A percentile compares a stretch with the other conserved stretches of the same genome.
These are phyloP conservation scores for Pyrenochaeta sp. DNA, from an alignment of 2,329 filamentous ascomycete species.

Conservation along the genomic window DNA sequence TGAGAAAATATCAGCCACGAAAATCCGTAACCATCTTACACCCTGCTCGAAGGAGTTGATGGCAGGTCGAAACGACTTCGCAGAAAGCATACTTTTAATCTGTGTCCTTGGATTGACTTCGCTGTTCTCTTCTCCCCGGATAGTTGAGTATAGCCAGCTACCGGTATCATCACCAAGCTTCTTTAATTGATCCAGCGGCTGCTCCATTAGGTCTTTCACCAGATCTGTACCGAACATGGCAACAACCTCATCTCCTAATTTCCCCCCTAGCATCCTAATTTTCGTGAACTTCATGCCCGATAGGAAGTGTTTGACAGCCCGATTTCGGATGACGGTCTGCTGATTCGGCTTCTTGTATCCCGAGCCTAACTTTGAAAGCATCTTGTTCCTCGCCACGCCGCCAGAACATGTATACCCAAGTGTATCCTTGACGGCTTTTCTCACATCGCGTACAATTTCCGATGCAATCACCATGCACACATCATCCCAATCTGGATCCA, in stretches of 20 bases:
- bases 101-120: conserved; percentile 91
- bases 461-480: conserved; percentile 85
- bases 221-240: conserved; percentile 82
- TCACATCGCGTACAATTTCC: conserved; percentile 83
- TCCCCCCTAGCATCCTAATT: conserved; percentile 93
- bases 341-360: conserved; percentile 92
- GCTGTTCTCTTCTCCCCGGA: conserved; percentile 84
- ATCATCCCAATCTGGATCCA: conserved; percentile 96
- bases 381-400: conserved; percentile 89
- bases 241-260: conserved; percentile 86
- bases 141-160: conserved; percentile 82
- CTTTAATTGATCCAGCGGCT: conserved; percentile 77
- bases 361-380: conserved; percentile 92
- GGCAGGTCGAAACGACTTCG: conserved; percentile 89
- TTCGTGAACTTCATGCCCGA: conserved; percentile 91
- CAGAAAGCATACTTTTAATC: conserved; percentile 97
- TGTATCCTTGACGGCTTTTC: conserved; percentile 71
- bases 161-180: conserved; percentile 86
- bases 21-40: conserved; percentile 86
- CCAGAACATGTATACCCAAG: conserved; percentile 92
- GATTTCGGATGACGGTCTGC: conserved; percentile 91
- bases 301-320: conserved; percentile 81
- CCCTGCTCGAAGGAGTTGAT: conserved; percentile 83
- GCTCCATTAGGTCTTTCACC: conserved; percentile 76
- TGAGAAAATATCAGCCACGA: conserved; percentile 88